These are phyloP conservation scores for Hyphopichia pseudoburtonii DNA, from an alignment of 1,139 yeast genomes.

Conservation along the genomic window DNA sequence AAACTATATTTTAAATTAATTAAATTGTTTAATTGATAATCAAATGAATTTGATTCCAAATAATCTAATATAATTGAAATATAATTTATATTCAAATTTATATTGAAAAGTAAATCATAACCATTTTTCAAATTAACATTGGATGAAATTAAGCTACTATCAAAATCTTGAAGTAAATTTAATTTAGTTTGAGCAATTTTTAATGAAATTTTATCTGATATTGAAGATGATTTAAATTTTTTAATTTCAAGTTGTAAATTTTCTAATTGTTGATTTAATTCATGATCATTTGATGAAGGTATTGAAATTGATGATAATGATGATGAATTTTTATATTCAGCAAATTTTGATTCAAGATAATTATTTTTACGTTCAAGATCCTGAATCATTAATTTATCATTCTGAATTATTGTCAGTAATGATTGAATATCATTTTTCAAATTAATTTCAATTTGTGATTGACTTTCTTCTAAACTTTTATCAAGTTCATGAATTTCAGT, in stretches of 20 bases:
- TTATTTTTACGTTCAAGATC: constrained; percentile 33
- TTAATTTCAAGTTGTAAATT: constrained; percentile 16
- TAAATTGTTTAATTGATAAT: constrained; percentile 4
- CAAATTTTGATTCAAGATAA: constrained; percentile 20
- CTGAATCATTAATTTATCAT: constrained; percentile 25
- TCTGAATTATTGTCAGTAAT: constrained; percentile 26
- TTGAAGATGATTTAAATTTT: constrained; percentile 12
- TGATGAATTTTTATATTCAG: constrained; percentile 6
- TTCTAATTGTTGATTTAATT: constrained; percentile 13
- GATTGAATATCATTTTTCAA: constrained; percentile 44
- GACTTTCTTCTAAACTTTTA: constrained; percentile 61
- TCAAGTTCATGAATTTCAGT: constrained; percentile 61
- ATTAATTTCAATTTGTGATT: constrained; percentile 55
- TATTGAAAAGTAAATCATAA: constrained; percentile 8
- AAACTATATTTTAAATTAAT: constrained; percentile 2
- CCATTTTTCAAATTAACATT: constrained; percentile 5
- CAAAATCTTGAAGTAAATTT: constrained; percentile 9
- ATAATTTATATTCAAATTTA: constrained; percentile 7
- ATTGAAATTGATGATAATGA: not conserved
- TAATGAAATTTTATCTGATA: constrained; percentile 8
- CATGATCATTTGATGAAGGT: constrained; percentile 5
- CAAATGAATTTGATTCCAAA: constrained; percentile 3
- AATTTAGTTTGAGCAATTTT: constrained; percentile 11
- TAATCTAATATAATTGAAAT: constrained; percentile 3
- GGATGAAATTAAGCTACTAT: constrained; percentile 7